Base-by-base conservation (phyloP, 768 basidiomycete species). In the Gymnopilus junonius region DNA sequence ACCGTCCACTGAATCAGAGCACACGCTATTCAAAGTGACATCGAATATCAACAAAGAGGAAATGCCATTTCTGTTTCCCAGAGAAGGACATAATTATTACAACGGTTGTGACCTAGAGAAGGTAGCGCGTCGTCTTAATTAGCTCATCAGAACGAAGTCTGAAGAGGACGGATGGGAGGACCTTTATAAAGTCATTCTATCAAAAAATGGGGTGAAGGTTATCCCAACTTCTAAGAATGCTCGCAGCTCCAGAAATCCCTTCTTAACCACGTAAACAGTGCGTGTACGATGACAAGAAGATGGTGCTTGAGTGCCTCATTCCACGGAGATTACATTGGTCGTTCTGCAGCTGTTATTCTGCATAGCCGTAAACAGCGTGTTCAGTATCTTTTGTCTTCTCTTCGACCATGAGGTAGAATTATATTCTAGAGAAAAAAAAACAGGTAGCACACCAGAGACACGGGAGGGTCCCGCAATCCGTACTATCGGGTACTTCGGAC, bases 31-130 rank as follows among this genome's bases (percentile, higher is more conserved):
- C 72, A 71, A 71, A 37, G 71, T 76, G 56, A 59, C 63, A n/a
- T 61, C 67, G 25, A 68, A 68, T 6, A 61, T 63, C 42, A 58
- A 66, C 27, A 62, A 67, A 17, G 67, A 69, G 10, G 46, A 61
- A 3, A 55, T 50, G 1, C 56, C 63, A n/a, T 66, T 66, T 21
- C 59, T 77, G 15, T 79, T 82, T 65, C 85, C 85, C 21, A 76
- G 78, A 31, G 87, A 86, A 12, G 87, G 87, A 2, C 86, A 89
- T 70, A 87, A 87, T 65, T 89, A 88, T 70, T 88, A 87, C 71
- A 85, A 82, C 61, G 78, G 79, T 15, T 76, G 85, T 34, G 83
- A 87, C 67, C 74, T 85, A 69, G 86, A 88, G 67, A 76, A 75
- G 55, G 70, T 82, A 10, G 35, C 73, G 14, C 76, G 77, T 14